Evolutionary conservation across 1,139 yeast species (phyloP), one percentile per base, ranked within the genome.

Genomic region (Candida sp.): DNA sequence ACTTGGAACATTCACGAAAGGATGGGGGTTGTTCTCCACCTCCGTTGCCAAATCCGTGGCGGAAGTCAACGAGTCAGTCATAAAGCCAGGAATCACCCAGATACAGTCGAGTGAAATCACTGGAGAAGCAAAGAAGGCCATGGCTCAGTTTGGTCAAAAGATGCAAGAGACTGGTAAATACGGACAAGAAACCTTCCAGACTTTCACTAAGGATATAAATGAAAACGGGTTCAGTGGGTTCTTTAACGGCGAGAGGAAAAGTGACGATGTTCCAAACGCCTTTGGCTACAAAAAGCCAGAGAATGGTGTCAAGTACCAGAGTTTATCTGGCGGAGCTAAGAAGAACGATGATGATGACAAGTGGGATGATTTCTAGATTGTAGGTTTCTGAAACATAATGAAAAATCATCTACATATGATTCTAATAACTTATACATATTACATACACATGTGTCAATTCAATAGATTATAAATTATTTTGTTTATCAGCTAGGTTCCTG

Each of bases 111-210:
- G 90, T 56, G 98, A 93, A 56, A 70, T 90, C 44, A 84, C 94
- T 33, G 75, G 71, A 50, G 97, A 92, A 64, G 94, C 98, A 7
- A 85, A 82, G 58, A 83, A 90, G 62, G 99, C 98, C 28, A 90
- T 96, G 83, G 88, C 92, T 53, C 98, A 94, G 73, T 94, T 93
- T 74, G 98, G 98, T 44, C 96, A 90, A 67, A 90, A 85, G 65
- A 89, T 93, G 78, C 96, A 89, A 65, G 96, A 91, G 62, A 91
- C 98, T 1, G 91, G 96, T 37, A 81, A 79, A 57, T 86, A 84
- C 61, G 88, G 88, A 3, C 80, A 76, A 56, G 83, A 86, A 60
- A 86, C 88, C 8, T 85, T 86, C 69, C 83, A 81, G 58, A 75
- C 75, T 27, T 84, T 87, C 62, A 86, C 93, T 6, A 70, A 77